These are phyloP conservation scores for Fistulinella cinereoalba DNA, from an alignment of 1,284 basidiomycete species.

Conservation along the genomic window DNA sequence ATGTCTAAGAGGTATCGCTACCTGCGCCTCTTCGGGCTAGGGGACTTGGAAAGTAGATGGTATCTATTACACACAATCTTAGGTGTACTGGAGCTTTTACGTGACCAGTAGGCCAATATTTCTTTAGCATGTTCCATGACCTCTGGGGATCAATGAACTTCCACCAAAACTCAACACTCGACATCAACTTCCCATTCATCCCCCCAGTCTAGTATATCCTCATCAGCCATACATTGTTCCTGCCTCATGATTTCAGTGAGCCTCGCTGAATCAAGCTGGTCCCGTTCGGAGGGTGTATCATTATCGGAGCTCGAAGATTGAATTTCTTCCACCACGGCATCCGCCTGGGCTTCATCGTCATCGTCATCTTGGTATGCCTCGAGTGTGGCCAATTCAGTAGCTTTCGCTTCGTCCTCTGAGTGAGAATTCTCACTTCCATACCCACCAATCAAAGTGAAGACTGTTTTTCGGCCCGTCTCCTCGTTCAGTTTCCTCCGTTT, in stretches of 20 bases:
- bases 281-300: constrained; percentile 31
- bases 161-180: neutral
- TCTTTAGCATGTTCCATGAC: constrained; percentile 3
- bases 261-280: constrained; percentile 45
- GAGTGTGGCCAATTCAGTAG: constrained; percentile 45
- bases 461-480: constrained; percentile 50
- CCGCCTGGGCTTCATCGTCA: constrained; percentile 29
- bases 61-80: constrained; percentile 44
- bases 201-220: constrained; percentile 62
- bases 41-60: constrained; percentile 64
- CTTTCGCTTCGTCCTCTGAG: constrained; percentile 33
- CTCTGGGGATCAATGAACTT: neutral
- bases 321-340: constrained; percentile 25
- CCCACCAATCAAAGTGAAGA: constrained; percentile 56
- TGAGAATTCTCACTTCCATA: constrained; percentile 64
- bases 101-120: neutral
- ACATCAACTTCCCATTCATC: constrained; percentile 45
- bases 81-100: neutral
- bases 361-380: constrained; percentile 59
- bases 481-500: constrained; percentile 56
- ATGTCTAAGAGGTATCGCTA: constrained; percentile 53
- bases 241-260: constrained; percentile 52
- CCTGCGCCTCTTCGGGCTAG: neutral
- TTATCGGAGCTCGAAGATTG: constrained; percentile 32
- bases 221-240: constrained; percentile 40